Evolutionary conservation across 108 stramenopile genomes (phyloP).

Genomic region (Skeletonema grethae): DNA sequence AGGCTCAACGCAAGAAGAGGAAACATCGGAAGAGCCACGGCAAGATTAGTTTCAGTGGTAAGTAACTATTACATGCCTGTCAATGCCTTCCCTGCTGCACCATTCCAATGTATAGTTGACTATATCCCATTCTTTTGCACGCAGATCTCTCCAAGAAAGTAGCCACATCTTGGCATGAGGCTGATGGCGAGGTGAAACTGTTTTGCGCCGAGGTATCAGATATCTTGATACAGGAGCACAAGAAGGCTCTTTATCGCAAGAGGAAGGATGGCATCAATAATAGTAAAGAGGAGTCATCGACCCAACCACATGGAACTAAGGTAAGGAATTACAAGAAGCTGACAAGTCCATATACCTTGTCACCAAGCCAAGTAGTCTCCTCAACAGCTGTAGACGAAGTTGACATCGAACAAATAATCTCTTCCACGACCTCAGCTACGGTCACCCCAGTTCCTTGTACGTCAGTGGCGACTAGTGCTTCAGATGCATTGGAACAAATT

Average conservation of each 20-base stretch:
- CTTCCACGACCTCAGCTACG: neutral
- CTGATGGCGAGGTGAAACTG: slow-evolving; percentile 1
- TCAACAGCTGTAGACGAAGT: neutral
- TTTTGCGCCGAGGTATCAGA: slow-evolving; percentile 13
- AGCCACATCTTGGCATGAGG: slow-evolving; percentile 4
- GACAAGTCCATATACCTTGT: neutral
- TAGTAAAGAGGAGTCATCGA: neutral
- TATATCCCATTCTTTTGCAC: neutral
- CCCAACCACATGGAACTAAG: neutral
- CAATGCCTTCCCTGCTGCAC: neutral
- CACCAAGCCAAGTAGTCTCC: neutral
- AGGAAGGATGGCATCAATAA: neutral
- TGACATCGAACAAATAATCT: neutral
- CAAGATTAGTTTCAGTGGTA: slow-evolving; percentile 49
- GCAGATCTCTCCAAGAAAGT: slow-evolving; percentile 8
- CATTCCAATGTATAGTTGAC: neutral
- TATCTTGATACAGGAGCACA: neutral
- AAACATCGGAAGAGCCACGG: slow-evolving; percentile 58
- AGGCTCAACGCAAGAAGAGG: slow-evolving; percentile 8
- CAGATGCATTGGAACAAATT: neutral
- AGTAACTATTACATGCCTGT: neutral
- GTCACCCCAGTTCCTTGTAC: neutral
- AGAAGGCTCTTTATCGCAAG: neutral
- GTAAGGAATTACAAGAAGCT: neutral
- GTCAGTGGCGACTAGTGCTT: neutral